Evolutionary conservation across 2,329 filamentous ascomycete genomes (phyloP), one percentile per base, ranked within the genome.

Genomic region (Claviceps africana): DNA sequence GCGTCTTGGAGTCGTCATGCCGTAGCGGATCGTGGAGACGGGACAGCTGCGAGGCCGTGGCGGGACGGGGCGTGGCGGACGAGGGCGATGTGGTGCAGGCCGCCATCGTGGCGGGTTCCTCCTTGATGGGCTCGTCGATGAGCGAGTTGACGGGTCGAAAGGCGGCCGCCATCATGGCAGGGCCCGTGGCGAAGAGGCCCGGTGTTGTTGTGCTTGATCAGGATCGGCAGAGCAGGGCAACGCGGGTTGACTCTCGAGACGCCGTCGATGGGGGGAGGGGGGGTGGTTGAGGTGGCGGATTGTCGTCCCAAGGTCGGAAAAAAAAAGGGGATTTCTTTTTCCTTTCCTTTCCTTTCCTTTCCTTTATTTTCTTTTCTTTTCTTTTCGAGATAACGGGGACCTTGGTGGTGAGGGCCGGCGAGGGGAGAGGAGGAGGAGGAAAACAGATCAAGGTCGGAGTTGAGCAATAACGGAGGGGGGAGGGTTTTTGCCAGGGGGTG

Each of bases 1-100:
- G 83, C 2, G 84, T 86, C 54, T 76, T 65, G 50, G 67, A 66
- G 55, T 79, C 76, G 54, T 76, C 75, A 57, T 62, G 57, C 25
- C 59, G 47, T 48, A 57, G 60, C 43, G 46, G 58, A 60, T 54
- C 56, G 48, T 40, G 60, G 61, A 43, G 58, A 59, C 53, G 57
- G 47, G 47, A 60, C 61, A 53, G 58, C 11, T 65, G 66, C 37
- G 66, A 64, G 35, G 67, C 63, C 40, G 67, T 66, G 56, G 59
- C 67, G n/a, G 64, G 61, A 50, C 66, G 66, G 45, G 67, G 63
- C 45, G 65, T 67, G 46, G 58, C 48, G 44, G 54, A 51, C 11
- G 52, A 49, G 31, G 48, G 58, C 40, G 64, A 60, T n/a, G n/a
- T n/a, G 47, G 64, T 59, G 48, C 65, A 67, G 50, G 37, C 21